Percentiles rank a stretch among this genome's conserved stretches.
Evolutionary conservation across 352 stramenopile genomes (phyloP).

Genomic region (Phytopythium ostracodes): DNA sequence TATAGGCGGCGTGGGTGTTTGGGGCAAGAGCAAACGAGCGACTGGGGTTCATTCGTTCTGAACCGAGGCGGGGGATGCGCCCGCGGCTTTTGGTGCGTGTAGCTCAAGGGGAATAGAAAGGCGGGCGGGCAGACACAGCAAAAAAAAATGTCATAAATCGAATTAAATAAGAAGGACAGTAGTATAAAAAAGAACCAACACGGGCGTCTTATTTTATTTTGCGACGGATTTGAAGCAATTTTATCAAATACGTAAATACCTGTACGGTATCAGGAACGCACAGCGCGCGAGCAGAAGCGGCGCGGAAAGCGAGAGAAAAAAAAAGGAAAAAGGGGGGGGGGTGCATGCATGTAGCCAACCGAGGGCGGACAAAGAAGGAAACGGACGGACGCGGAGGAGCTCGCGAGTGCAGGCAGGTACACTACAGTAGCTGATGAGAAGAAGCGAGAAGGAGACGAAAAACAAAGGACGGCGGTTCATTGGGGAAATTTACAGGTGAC

Average conservation of each 20-base stretch:
- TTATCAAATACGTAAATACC: no score
- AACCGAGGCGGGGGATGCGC: conserved; percentile 10
- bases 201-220: no score
- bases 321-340: no score
- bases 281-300: neutral
- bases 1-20: neutral
- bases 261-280: no score
- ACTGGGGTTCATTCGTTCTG: conserved; percentile 8
- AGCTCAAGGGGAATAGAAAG: neutral
- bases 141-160: neutral
- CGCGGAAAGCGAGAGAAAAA: neutral
- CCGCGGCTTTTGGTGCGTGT: conserved; percentile 4
- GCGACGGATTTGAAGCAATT: no score
- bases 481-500: no score
- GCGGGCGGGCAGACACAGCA: no score
- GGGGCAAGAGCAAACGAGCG: conserved; percentile 1
- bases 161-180: neutral
- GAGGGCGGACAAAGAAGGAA: neutral
- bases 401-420: no score
- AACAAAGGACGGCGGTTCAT: neutral
- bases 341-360: neutral
- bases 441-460: no score
- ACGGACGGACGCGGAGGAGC: neutral
- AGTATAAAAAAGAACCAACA: no score
- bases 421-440: neutral